phyloP scores from a whole-genome alignment of 805 yeast species.

The Wickerhamomyces strasburgensis region DNA sequence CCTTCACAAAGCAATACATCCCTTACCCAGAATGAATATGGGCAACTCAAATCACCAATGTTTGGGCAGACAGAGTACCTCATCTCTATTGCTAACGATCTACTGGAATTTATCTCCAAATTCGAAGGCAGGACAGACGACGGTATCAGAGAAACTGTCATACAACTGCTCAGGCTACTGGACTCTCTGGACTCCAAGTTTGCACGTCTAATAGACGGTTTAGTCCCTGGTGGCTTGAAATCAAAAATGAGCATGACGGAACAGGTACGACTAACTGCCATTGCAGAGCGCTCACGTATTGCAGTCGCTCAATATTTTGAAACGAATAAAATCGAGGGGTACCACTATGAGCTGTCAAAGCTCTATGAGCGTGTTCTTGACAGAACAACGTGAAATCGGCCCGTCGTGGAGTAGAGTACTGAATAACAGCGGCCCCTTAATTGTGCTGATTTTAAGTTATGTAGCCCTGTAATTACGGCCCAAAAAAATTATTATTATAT shows the following conservation, averaged over 20 bases:
- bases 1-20: too few species aligned
- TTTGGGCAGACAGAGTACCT: slow-evolving; percentile 63
- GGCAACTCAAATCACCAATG: slow-evolving; percentile 21
- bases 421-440: too few species aligned
- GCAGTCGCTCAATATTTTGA: slow-evolving; percentile 33
- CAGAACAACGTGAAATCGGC: slow-evolving; percentile 24
- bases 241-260: slow-evolving; percentile 42
- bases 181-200: slow-evolving; percentile 39
- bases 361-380: slow-evolving; percentile 41
- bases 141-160: slow-evolving; percentile 16
- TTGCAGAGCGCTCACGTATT: slow-evolving; percentile 48
- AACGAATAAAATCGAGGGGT: slow-evolving; percentile 33
- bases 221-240: slow-evolving; percentile 26
- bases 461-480: too few species aligned
- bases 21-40: slow-evolving; percentile 9
- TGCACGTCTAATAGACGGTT: slow-evolving; percentile 31
- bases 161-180: slow-evolving; percentile 34
- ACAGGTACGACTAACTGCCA: slow-evolving; percentile 44
- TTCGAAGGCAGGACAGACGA: slow-evolving; percentile 13
- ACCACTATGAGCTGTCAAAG: slow-evolving; percentile 39
- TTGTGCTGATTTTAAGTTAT: too few species aligned
- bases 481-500: too few species aligned
- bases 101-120: slow-evolving; percentile 54
- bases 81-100: slow-evolving; percentile 59
- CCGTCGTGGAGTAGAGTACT: too few species aligned